These are phyloP conservation scores for Oligophagozyma castellii DNA, from an alignment of 1,139 yeast species.

Conservation along the genomic window DNA sequence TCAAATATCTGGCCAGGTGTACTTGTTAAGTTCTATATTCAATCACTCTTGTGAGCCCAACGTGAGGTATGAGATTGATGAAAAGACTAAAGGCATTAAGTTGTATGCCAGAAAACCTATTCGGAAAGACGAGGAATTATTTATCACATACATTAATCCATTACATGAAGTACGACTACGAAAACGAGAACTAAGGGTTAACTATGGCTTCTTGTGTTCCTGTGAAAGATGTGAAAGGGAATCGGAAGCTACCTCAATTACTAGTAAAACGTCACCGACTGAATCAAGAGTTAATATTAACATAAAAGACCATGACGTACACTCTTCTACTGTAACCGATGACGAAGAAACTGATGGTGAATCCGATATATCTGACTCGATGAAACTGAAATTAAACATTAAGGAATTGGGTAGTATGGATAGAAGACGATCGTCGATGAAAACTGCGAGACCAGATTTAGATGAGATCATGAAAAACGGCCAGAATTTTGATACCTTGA, in stretches of 20 bases:
- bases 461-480: conserved; percentile 36
- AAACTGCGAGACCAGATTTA: conserved; percentile 29
- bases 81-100: conserved; percentile 38
- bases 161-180: conserved; percentile 48
- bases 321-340: conserved; percentile 1
- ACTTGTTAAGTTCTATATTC: conserved; percentile 50
- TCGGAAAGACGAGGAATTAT: conserved; percentile 50
- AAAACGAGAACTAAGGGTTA: conserved; percentile 52
- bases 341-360: background rate
- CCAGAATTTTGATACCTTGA: conserved; percentile 37
- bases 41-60: conserved; percentile 73
- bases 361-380: background rate
- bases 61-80: conserved; percentile 39
- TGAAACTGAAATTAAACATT: no score
- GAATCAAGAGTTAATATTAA: no score
- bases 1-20: conserved; percentile 53
- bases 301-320: no score
- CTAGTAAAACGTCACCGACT: conserved; percentile 3
- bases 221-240: conserved; percentile 58
- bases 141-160: conserved; percentile 61
- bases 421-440: conserved; percentile 24
- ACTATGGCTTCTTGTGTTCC: conserved; percentile 72
- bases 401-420: background rate
- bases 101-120: conserved; percentile 49
- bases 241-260: conserved; percentile 7